A percentile compares a stretch with the other conserved stretches of the same genome.
These are phyloP conservation scores for Castanea sativa DNA, from an alignment of 306 rosid genomes.

Conservation along the genomic window DNA sequence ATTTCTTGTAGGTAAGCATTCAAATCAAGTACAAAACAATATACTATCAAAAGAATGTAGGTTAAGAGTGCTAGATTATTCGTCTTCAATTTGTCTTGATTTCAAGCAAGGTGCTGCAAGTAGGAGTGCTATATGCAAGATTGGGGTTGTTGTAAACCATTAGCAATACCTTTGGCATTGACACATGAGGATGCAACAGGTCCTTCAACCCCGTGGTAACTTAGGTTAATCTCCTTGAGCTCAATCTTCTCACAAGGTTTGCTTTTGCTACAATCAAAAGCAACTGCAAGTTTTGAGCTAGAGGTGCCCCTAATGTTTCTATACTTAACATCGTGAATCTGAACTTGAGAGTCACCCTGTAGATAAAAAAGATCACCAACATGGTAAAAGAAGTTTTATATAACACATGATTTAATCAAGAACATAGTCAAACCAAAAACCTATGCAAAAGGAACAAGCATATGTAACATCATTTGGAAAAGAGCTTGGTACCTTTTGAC, in stretches of 20 bases:
- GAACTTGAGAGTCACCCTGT: constrained; percentile 16
- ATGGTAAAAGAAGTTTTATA: not conserved
- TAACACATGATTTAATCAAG: too few species aligned
- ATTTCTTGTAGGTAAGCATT: too few species aligned
- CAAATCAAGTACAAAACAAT: too few species aligned
- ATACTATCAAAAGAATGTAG: too few species aligned
- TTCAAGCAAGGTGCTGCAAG: not conserved
- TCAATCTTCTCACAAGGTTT: constrained; percentile 24
- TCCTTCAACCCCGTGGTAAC: not conserved
- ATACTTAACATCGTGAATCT: constrained; percentile 23
- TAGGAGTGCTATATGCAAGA: not conserved
- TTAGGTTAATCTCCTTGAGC: constrained; percentile 1
- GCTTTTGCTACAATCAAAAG: constrained; percentile 17
- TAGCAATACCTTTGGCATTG: constrained; percentile 17
- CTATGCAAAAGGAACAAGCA: too few species aligned
- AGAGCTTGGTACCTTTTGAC: constrained; percentile 13
- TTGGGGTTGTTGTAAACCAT: constrained; percentile 10
- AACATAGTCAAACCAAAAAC: too few species aligned
- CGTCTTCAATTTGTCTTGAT: not conserved
- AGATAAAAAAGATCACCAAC: not conserved
- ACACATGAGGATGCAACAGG: constrained; percentile 8
- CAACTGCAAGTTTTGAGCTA: constrained; percentile 10
- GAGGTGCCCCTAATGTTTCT: constrained; percentile 27
- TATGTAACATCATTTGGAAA: too few species aligned
- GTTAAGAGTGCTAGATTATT: not conserved